Conservation (phyloP, 208 protist genomes). For the Novymonas esmeraldas region DNA sequence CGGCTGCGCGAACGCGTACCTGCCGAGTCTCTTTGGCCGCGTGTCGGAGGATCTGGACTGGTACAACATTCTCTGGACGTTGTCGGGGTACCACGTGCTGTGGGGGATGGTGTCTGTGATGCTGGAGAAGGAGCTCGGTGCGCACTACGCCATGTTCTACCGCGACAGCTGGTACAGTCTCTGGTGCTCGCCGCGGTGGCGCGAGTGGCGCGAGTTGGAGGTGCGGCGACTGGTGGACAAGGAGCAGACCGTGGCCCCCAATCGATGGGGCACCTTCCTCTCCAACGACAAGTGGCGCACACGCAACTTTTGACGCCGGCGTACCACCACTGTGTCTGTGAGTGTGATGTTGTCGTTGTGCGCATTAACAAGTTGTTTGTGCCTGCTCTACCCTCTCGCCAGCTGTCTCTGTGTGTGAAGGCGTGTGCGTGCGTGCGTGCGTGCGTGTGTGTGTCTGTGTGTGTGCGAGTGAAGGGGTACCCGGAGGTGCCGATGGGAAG, state of each 20-base stretch:
- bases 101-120: slow-evolving; percentile 76
- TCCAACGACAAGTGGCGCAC: slow-evolving; percentile 71
- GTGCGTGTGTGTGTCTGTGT: no score
- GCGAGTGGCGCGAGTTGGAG: slow-evolving; percentile 86
- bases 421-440: no score
- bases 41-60: slow-evolving; percentile 82
- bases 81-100: slow-evolving; percentile 72
- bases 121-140: slow-evolving; percentile 65
- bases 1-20: slow-evolving; percentile 62
- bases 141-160: slow-evolving; percentile 88
- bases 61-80: slow-evolving; percentile 75
- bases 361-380: neutral
- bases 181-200: slow-evolving; percentile 85
- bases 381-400: neutral
- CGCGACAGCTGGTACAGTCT: slow-evolving; percentile 62
- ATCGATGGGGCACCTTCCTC: slow-evolving; percentile 75
- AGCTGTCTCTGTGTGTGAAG: no score
- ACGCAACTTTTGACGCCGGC: slow-evolving; percentile 42
- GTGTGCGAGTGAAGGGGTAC: no score
- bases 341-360: neutral
- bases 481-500: no score
- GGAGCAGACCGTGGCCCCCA: slow-evolving; percentile 54
- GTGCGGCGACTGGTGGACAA: slow-evolving; percentile 58
- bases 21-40: slow-evolving; percentile 65
- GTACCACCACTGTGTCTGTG: neutral